phyloP scores from a whole-genome alignment of 2,329 filamentous ascomycete genomes.

The Penicillium sumatraense region DNA sequence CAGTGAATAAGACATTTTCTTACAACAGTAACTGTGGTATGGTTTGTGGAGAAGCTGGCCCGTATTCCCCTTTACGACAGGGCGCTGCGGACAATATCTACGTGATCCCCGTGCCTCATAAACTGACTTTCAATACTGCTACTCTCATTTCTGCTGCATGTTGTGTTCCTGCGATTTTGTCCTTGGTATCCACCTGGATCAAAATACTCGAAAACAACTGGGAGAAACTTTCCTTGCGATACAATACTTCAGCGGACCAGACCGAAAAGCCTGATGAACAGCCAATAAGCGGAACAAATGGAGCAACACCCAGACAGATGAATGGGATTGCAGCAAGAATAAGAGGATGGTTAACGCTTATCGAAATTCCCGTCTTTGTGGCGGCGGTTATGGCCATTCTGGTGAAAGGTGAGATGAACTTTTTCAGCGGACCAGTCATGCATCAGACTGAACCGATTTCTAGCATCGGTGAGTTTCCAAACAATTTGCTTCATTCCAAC shows the following conservation, averaged over 20 bases:
- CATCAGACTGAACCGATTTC: slow-evolving; percentile 67
- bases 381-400: slow-evolving; percentile 56
- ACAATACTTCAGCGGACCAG: slow-evolving; percentile 24
- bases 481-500: neutral
- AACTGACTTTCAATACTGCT: slow-evolving; percentile 62
- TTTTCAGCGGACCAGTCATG: slow-evolving; percentile 60
- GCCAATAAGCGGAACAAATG: slow-evolving; percentile 59
- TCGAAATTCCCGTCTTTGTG: slow-evolving; percentile 64
- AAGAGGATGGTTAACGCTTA: slow-evolving; percentile 40
- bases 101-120: slow-evolving; percentile 62
- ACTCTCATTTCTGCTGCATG: slow-evolving; percentile 67
- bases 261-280: slow-evolving; percentile 41
- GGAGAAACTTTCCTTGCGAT: slow-evolving; percentile 50
- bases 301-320: slow-evolving; percentile 58
- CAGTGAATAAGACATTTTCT: slow-evolving; percentile 33
- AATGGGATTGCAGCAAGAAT: slow-evolving; percentile 45
- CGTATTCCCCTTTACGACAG: slow-evolving; percentile 59
- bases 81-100: slow-evolving; percentile 65
- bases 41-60: slow-evolving; percentile 28
- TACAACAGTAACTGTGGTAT: slow-evolving; percentile 19
- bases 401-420: slow-evolving; percentile 66
- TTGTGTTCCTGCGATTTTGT: slow-evolving; percentile 67
- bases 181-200: slow-evolving; percentile 65
- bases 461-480: slow-evolving; percentile 57
- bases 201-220: slow-evolving; percentile 68